These are phyloP conservation scores for Umbelopsis vinacea DNA, from an alignment of 192 early-diverging fungal species.

Conservation along the genomic window DNA sequence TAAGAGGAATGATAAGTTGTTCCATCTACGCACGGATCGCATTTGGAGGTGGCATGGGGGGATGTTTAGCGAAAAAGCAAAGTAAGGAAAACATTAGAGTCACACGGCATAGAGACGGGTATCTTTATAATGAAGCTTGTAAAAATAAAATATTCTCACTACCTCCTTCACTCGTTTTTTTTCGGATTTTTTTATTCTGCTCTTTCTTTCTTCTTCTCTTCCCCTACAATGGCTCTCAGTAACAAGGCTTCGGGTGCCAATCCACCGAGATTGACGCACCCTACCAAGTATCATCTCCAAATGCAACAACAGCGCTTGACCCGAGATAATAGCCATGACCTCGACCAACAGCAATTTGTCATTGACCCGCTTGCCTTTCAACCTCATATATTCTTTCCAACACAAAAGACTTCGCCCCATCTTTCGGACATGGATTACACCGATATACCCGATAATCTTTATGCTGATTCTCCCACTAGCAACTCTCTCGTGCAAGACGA, in stretches of 20 bases:
- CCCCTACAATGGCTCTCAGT: neutral
- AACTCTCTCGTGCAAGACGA: constrained; percentile 12
- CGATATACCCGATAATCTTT: constrained; percentile 22
- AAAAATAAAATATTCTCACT: constrained; percentile 26
- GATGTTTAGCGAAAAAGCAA: neutral
- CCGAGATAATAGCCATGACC: constrained; percentile 10
- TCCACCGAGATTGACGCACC: constrained; percentile 16
- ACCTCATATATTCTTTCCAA: constrained; percentile 6
- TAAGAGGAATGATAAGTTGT: neutral
- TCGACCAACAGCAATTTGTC: constrained; percentile 23
- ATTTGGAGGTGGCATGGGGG: constrained; percentile 2
- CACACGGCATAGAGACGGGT: constrained; percentile 18
- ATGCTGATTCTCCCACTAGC: constrained; percentile 12
- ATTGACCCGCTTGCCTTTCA: constrained; percentile 9
- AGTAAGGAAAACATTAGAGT: constrained; percentile 12
- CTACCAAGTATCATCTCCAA: constrained; percentile 14
- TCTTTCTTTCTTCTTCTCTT: neutral
- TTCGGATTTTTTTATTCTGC: constrained; percentile 5
- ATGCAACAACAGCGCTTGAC: constrained; percentile 15
- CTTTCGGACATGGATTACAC: constrained; percentile 37
- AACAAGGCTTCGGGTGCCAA: constrained; percentile 10
- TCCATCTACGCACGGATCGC: neutral
- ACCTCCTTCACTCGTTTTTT: neutral
- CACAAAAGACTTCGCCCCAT: constrained; percentile 29
- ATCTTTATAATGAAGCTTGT: constrained; percentile 19